Evolutionary conservation across 257 asterid genomes (phyloP), one percentile per base, ranked within the genome.

Genomic region (Solanum arcanum): DNA sequence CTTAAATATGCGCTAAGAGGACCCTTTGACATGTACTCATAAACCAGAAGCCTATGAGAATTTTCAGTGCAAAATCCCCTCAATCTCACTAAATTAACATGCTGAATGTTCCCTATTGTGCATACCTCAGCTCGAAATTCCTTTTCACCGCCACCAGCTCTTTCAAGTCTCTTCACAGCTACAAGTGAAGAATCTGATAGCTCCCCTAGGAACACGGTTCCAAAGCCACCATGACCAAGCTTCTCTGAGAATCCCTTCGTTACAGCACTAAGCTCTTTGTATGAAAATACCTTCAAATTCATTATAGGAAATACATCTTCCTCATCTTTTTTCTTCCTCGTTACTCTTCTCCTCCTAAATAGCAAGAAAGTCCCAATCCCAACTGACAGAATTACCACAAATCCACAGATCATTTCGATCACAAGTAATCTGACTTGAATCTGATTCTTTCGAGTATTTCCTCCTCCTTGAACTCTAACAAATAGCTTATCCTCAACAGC

Each of bases 141-240:
- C 88, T 92, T 93, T 84, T 95, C 98, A 27, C 96, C 98, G 14
- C 96, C 92, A 66, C 97, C 95, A 12, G 96, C 94, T 88, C 96
- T 89, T 86, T 94, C 98, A 6, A 94, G 97, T 29, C 98, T 91
- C 86, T 95, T 95, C 88, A 94, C 98, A 49, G 98, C 98, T 59
- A 95, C 94, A 2, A 86, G 60, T 0, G 95, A 88, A 68, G 95
- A 91, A 89, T 95, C 96, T 1, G 92, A 87, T 29, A 96, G 77
- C 68, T 59, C 91, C 11, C 98, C 98, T 42, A 77, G 95, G 78
- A 94, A 94, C 59, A 96, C 98, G 0, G 96, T 94, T 21, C 98
- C 98, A 68, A 94, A 95, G 14, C 98, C 98, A 46, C 98, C 98
- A 82, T 94, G 97, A 2, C 98, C 98, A 16, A 95, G 95, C 92